Evolutionary conservation across 805 yeast genomes (phyloP).

Genomic region (Maudiozyma barnettii): DNA sequence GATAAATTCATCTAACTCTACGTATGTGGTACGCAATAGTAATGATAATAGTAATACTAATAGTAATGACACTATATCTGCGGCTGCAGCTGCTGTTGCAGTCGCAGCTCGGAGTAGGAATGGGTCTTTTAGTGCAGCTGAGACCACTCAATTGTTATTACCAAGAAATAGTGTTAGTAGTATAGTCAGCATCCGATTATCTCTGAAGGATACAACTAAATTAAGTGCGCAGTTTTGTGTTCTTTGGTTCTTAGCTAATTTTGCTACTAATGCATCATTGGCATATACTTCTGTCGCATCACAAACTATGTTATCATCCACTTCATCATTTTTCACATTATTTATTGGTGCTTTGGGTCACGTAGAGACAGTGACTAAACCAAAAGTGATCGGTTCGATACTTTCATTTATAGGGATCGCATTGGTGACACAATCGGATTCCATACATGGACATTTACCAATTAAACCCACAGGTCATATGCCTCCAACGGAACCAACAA

Average conservation of each 20-base stretch:
- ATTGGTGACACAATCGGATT: conserved; percentile 65
- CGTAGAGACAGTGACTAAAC: conserved; percentile 56
- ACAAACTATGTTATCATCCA: conserved; percentile 86
- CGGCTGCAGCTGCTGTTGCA: not conserved
- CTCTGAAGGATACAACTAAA: conserved; percentile 53
- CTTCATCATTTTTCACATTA: conserved; percentile 88
- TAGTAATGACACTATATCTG: not conserved
- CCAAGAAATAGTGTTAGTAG: not conserved
- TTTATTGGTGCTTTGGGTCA: conserved; percentile 65
- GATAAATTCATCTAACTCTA: conserved; percentile 3
- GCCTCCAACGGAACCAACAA: conserved; percentile 5
- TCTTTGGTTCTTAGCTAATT: conserved; percentile 85
- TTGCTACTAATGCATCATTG: conserved; percentile 79
- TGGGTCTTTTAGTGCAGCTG: not conserved
- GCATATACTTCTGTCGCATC: conserved; percentile 87
- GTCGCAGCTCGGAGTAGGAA: too few relatives aligned
- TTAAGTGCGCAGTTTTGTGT: conserved; percentile 75
- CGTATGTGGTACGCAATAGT: conserved; percentile 1
- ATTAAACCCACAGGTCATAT: conserved; percentile 1
- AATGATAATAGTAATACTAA: not conserved
- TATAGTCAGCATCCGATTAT: conserved; percentile 10
- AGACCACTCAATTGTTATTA: not conserved
- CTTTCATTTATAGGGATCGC: conserved; percentile 72
- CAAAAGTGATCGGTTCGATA: conserved; percentile 60
- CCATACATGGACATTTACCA: conserved; percentile 20